Conservation (phyloP, 1,139 yeast genomes). For the Suhomyces coccinellae region DNA sequence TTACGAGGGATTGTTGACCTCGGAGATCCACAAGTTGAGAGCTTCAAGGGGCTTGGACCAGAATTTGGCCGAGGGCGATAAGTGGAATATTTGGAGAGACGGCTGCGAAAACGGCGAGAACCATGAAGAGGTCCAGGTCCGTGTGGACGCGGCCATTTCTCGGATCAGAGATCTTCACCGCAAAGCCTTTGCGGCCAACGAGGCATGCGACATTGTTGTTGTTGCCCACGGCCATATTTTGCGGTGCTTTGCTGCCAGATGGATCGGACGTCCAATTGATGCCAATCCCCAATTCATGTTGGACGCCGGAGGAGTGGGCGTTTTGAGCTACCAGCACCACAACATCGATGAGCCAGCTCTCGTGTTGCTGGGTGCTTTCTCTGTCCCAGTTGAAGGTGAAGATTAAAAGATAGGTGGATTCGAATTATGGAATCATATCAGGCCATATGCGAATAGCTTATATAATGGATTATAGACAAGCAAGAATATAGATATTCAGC, state of each 20-base stretch:
- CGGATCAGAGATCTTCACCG: slow-evolving; percentile 64
- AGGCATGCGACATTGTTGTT: slow-evolving; percentile 70
- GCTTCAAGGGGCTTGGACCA: slow-evolving; percentile 57
- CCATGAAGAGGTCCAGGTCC: slow-evolving; percentile 58
- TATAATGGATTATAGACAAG: too few relatives aligned
- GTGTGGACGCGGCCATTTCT: slow-evolving; percentile 70
- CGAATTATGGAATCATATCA: too few relatives aligned
- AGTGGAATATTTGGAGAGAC: slow-evolving; percentile 88
- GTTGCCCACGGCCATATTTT: slow-evolving; percentile 94
- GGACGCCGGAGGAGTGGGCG: slow-evolving; percentile 96
- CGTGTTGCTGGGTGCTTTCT: slow-evolving; percentile 76
- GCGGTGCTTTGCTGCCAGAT: slow-evolving; percentile 84
- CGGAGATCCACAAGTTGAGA: slow-evolving; percentile 63
- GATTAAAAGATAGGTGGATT: neutral
- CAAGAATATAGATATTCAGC: too few relatives aligned
- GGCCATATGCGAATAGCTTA: too few relatives aligned
- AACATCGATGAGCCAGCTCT: slow-evolving; percentile 84
- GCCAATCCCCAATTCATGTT: slow-evolving; percentile 77
- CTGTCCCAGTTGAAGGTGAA: slow-evolving; percentile 59
- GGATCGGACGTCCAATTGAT: slow-evolving; percentile 64
- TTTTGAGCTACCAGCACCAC: slow-evolving; percentile 84
- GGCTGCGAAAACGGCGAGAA: slow-evolving; percentile 93
- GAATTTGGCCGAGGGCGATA: slow-evolving; percentile 25
- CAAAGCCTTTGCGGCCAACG: slow-evolving; percentile 53
- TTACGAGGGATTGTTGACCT: slow-evolving; percentile 79